phyloP scores from a whole-genome alignment of 108 stramenopile species.

The Discostella stelligeroides region DNA sequence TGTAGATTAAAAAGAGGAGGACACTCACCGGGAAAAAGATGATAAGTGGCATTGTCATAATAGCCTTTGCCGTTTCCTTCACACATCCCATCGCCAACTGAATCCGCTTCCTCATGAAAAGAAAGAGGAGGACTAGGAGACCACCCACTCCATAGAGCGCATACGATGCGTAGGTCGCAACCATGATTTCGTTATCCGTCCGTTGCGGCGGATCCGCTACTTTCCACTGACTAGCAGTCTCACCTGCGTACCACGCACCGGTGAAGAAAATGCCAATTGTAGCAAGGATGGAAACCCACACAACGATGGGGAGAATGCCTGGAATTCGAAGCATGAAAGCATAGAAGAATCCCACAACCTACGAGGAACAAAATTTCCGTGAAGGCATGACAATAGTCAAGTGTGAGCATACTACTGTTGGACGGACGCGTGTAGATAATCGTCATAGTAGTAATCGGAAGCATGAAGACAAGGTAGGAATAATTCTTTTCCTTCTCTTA shows the following conservation, averaged over 20 bases:
- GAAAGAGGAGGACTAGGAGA: conserved; percentile 63
- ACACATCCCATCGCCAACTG: conserved; percentile 87
- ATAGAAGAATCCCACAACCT: conserved; percentile 73
- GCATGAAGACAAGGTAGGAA: neutral
- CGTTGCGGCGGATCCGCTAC: conserved; percentile 45
- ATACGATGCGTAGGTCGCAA: conserved; percentile 56
- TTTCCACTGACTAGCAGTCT: conserved; percentile 59
- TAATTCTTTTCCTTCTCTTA: conserved; percentile 6
- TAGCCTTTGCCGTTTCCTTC: conserved; percentile 80
- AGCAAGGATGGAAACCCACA: conserved; percentile 80
- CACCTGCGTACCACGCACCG: conserved; percentile 62
- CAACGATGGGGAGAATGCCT: conserved; percentile 66
- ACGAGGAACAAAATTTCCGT: no score
- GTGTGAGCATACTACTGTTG: no score
- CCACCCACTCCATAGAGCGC: conserved; percentile 60
- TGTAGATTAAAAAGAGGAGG: conserved; percentile 10
- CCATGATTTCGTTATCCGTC: conserved; percentile 50
- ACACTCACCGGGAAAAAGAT: conserved; percentile 68
- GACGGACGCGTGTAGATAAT: neutral
- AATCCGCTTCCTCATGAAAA: conserved; percentile 85
- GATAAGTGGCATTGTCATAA: conserved; percentile 78
- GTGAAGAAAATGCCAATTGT: conserved; percentile 64
- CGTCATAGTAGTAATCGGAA: neutral
- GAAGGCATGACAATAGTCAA: neutral
- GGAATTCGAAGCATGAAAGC: conserved; percentile 81